phyloP scores from a whole-genome alignment of 352 stramenopile species.

The Globisporangium camurandrum region DNA sequence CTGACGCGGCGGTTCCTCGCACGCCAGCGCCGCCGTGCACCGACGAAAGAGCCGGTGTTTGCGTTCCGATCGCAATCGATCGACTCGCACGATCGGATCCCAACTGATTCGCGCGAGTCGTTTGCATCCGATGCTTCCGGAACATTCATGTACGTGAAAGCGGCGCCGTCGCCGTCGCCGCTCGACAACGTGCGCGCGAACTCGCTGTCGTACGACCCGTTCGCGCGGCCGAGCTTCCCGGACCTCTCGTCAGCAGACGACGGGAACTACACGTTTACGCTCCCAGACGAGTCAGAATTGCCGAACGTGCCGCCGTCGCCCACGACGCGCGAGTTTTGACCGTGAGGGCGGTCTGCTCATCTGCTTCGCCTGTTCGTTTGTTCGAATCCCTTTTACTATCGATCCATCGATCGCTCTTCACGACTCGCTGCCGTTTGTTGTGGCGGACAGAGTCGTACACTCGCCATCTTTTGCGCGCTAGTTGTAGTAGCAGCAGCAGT shows the following conservation, averaged over 20 bases:
- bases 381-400: no score
- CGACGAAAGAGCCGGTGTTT: slow-evolving; percentile 28
- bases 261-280: slow-evolving; percentile 31
- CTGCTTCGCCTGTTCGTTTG: no score
- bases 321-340: no score
- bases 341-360: no score
- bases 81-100: slow-evolving; percentile 20
- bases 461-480: no score
- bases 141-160: slow-evolving; percentile 48
- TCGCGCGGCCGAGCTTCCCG: slow-evolving; percentile 25
- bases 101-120: slow-evolving; percentile 28
- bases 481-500: no score
- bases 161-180: slow-evolving; percentile 25
- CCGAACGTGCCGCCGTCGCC: no score
- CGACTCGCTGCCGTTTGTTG: no score
- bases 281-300: slow-evolving; percentile 16
- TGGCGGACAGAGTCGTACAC: no score
- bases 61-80: slow-evolving; percentile 31
- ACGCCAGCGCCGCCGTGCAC: not conserved
- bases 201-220: slow-evolving; percentile 52
- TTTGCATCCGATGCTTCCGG: slow-evolving; percentile 32
- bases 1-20: slow-evolving; percentile 15
- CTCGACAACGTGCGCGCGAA: slow-evolving; percentile 24
- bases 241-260: slow-evolving; percentile 12
- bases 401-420: no score